These are phyloP conservation scores for Oenanthe sinensis DNA, from an alignment of 129 eudicot species.

Conservation along the genomic window DNA sequence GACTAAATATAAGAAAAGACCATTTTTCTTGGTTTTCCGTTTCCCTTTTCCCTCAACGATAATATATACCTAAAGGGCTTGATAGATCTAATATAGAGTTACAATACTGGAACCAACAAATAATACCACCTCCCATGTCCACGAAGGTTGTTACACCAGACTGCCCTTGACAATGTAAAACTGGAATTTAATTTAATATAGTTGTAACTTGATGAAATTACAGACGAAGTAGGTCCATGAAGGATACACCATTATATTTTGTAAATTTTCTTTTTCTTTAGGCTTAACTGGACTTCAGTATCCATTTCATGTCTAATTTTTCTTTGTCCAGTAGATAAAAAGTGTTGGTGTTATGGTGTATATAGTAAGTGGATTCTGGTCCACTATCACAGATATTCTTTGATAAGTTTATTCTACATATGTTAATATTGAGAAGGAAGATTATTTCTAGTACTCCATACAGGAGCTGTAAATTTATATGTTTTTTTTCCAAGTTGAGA, in stretches of 20 bases:
- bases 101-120: not conserved
- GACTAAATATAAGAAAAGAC: not conserved
- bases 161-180: not conserved
- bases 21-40: too few relatives aligned
- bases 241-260: not conserved
- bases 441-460: too few relatives aligned
- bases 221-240: not conserved
- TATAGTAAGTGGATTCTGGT: not conserved
- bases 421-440: slow-evolving; percentile 1
- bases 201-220: not conserved
- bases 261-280: not conserved
- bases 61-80: not conserved
- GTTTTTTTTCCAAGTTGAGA: not conserved
- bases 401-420: not conserved
- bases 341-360: not conserved
- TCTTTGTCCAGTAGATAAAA: not conserved
- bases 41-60: not conserved
- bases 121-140: not conserved
- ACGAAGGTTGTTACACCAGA: not conserved
- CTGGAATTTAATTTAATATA: not conserved
- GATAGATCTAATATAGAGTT: not conserved
- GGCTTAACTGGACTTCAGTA: not conserved
- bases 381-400: not conserved
- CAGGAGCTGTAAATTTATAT: not conserved
- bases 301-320: not conserved